A percentile compares a stretch with the other conserved stretches of the same genome.
Evolutionary conservation across 345 rosid genomes (phyloP).

Genomic region (Raphanus sativus): DNA sequence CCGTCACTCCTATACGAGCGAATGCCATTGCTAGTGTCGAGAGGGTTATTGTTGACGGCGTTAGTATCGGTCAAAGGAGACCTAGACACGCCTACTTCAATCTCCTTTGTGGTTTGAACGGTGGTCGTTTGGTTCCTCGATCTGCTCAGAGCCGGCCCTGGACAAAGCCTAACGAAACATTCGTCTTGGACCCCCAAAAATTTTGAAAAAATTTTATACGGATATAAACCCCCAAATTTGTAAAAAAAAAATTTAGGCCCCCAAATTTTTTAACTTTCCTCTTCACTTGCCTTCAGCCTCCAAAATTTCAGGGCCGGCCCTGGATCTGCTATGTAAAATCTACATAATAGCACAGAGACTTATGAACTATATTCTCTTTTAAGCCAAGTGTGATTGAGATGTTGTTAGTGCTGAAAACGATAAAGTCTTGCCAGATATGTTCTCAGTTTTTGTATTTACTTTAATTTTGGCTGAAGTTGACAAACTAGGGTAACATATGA

Average conservation of each 20-base stretch:
- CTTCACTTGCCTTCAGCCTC: too few relatives aligned
- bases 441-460: neutral
- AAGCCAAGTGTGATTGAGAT: too few relatives aligned
- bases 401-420: neutral
- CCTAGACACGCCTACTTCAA: conserved; percentile 23
- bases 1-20: conserved; percentile 42
- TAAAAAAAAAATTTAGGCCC: too few relatives aligned
- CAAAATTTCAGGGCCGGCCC: too few relatives aligned
- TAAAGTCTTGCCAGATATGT: conserved; percentile 15
- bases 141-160: too few relatives aligned
- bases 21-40: conserved; percentile 15
- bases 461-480: neutral
- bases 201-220: too few relatives aligned
- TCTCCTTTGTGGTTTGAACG: conserved; percentile 67
- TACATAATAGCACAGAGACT: neutral
- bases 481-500: too few relatives aligned
- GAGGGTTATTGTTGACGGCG: conserved; percentile 1
- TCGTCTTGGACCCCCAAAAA: too few relatives aligned
- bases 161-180: too few relatives aligned
- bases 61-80: conserved; percentile 11
- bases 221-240: too few relatives aligned
- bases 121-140: conserved; percentile 53
- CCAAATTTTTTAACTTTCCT: too few relatives aligned
- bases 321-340: conserved; percentile 55
- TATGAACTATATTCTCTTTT: neutral